Conservation (phyloP, 148 eudicot species). For the Rhododendron ferrugineum region DNA sequence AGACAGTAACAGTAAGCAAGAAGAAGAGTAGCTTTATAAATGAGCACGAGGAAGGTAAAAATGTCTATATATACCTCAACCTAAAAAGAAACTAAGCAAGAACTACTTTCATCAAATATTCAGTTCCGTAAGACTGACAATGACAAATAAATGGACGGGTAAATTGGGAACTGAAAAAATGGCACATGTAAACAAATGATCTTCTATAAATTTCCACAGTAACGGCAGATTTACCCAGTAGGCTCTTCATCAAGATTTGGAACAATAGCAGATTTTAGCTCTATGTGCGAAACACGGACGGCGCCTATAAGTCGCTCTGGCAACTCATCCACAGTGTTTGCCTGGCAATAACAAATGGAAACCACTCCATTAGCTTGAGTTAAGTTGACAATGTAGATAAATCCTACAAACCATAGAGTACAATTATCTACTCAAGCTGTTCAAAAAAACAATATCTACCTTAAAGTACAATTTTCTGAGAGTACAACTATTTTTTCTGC, state of each 20-base stretch:
- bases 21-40: not conserved
- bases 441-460: not conserved
- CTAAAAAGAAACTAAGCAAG: not conserved
- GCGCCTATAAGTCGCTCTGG: constrained; percentile 94
- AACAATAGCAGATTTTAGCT: constrained; percentile 76
- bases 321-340: constrained; percentile 69
- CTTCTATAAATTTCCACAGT: not conserved
- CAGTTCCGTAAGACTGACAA: not conserved
- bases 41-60: not conserved
- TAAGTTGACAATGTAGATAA: not conserved
- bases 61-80: not conserved
- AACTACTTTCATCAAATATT: not conserved
- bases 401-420: not conserved
- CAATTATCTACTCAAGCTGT: not conserved
- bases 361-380: constrained; percentile 8
- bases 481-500: not conserved
- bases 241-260: constrained; percentile 67
- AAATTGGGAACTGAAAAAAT: constrained; percentile 3
- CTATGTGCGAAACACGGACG: constrained; percentile 80
- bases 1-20: not conserved
- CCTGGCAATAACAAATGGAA: constrained; percentile 35
- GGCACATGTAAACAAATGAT: not conserved
- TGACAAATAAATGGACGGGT: not conserved
- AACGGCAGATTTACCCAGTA: constrained; percentile 5
- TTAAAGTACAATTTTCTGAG: not conserved